Base-by-base conservation (phyloP, 179 eudicot species). In the Spinacia oleracea region DNA sequence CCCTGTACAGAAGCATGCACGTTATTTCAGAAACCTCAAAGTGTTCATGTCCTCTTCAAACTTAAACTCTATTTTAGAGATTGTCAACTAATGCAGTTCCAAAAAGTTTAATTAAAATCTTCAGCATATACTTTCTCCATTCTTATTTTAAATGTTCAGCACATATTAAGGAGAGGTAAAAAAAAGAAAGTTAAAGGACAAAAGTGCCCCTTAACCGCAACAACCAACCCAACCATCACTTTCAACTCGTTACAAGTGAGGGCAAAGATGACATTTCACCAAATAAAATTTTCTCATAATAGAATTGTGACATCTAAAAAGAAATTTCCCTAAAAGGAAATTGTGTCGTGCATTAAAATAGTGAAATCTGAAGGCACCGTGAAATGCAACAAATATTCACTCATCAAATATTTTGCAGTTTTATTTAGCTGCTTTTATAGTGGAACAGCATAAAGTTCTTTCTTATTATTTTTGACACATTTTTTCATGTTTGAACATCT, bases 1-100 rank as follows among this genome's bases (percentile, higher is more conserved):
- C 76, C 82, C 77, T 73, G 77, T 74, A 48, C 9, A 35, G 15
- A 23, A 74, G 34, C 50, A 55, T 46, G 62, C 3, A 34, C 20
- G 23, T 11, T 4, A 42, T 40, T 21, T 67, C 59, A 45, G 73
- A 62, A 0, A 20, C 46, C 50, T 55, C 20, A 32, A 34, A 15
- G 32, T 73, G 7, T 53, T 18, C 23, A 53, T 11, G 64, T 23
- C 58, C 25, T 18, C 8, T 53, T 15, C 5, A 14, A 48, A 12
- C 53, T 42, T 6, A 15, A 51, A 50, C 27, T 20, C 9, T 18
- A 51, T 48, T 53, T 43, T 32, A 38, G 18, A 9, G 74, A 27
- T 65, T 15, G 23, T 65, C 42, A 34, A 65, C 32, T 25, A 58
- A 25, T 9, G 63, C 12, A 21, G n/a, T 35, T 67, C 27, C 1